These are phyloP conservation scores for Ramalina intermedia DNA, from an alignment of 495 filamentous ascomycete species.

Conservation along the genomic window DNA sequence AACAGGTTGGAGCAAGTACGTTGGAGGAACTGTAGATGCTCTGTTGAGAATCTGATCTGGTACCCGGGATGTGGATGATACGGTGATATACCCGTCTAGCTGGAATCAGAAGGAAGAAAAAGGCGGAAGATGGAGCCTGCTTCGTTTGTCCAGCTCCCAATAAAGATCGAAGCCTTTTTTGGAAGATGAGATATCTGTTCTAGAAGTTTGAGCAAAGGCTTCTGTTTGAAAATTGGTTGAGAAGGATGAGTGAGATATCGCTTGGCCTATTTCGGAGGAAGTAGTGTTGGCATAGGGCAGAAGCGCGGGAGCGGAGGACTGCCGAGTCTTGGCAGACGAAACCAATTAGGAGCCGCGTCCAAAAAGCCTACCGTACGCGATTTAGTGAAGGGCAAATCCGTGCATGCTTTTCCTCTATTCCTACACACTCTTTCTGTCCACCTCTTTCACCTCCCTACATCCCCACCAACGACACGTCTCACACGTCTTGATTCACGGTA, in stretches of 20 bases:
- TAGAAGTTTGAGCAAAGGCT: too few relatives aligned
- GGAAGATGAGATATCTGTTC: too few relatives aligned
- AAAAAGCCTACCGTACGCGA: slow-evolving; percentile 1
- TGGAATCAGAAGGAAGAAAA: too few relatives aligned
- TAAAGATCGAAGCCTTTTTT: too few relatives aligned
- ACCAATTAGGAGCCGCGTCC: slow-evolving; percentile 1
- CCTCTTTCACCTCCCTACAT: neutral
- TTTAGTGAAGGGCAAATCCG: neutral
- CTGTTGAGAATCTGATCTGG: neutral
- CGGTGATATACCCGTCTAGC: neutral
- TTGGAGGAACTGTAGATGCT: neutral
- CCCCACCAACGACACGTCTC: neutral
- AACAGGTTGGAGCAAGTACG: slow-evolving; percentile 4
- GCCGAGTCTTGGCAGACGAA: neutral
- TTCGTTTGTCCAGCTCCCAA: too few relatives aligned
- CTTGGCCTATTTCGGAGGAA: too few relatives aligned
- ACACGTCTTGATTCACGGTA: slow-evolving; percentile 2
- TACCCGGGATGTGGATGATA: neutral
- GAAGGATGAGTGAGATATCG: too few relatives aligned
- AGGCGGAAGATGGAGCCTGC: too few relatives aligned
- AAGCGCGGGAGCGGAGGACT: too few relatives aligned
- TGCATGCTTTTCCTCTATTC: neutral
- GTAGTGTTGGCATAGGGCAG: too few relatives aligned
- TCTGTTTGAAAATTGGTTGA: too few relatives aligned
- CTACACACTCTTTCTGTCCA: neutral